These are phyloP conservation scores for Neotropicomus parvogracilis DNA, from an alignment of 1,284 basidiomycete species.

Conservation along the genomic window DNA sequence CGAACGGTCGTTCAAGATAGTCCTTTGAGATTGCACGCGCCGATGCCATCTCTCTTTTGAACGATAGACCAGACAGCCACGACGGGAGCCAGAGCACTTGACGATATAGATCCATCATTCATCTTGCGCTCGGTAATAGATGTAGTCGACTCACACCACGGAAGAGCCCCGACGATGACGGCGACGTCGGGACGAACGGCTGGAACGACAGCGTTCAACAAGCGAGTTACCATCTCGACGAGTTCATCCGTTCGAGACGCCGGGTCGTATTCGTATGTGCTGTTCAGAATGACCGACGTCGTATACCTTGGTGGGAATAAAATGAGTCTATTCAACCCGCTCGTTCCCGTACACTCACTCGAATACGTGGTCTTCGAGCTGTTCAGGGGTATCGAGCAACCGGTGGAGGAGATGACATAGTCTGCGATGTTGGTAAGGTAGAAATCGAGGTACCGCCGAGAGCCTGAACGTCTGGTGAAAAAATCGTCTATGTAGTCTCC, in stretches of 20 bases:
- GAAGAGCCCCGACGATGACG: constrained; percentile 5
- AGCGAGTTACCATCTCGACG: background rate
- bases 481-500: background rate
- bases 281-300: background rate
- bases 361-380: background rate
- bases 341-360: background rate
- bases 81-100: constrained; percentile 6
- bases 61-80: constrained; percentile 17
- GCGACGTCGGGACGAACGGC: constrained; percentile 2
- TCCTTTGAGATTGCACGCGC: background rate
- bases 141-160: constrained; percentile 1
- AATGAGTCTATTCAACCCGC: too few relatives aligned
- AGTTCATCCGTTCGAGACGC: constrained; percentile 6
- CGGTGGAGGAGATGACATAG: background rate
- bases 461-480: background rate
- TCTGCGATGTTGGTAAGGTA: background rate
- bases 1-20: background rate
- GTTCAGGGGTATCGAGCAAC: background rate
- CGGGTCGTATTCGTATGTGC: constrained; percentile 13
- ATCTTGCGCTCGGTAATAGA: too few relatives aligned
- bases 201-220: background rate
- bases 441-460: background rate
- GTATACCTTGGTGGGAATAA: background rate
- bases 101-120: too few relatives aligned
- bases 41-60: constrained; percentile 8